Evolutionary conservation across 805 yeast genomes (phyloP).

Genomic region (Ogataea methylovora): DNA sequence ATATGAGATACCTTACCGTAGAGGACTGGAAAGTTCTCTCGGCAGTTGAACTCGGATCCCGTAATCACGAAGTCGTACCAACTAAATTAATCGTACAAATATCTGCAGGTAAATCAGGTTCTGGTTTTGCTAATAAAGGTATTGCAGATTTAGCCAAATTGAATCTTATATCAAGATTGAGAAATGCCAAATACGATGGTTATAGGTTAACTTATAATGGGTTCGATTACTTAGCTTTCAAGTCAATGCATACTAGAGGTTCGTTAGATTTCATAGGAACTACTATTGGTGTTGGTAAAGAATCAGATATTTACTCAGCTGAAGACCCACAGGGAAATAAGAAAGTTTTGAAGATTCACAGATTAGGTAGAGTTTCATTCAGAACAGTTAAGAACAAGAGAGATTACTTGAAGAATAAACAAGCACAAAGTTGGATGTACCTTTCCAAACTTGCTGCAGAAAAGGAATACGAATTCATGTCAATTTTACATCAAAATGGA

Average conservation of each 20-base stretch:
- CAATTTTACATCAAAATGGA: slow-evolving; percentile 61
- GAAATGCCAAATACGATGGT: slow-evolving; percentile 95
- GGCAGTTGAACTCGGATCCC: slow-evolving; percentile 86
- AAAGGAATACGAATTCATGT: slow-evolving; percentile 87
- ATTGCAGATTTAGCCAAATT: slow-evolving; percentile 84
- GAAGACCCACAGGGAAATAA: slow-evolving; percentile 56
- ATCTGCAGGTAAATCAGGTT: slow-evolving; percentile 64
- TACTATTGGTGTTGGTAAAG: slow-evolving; percentile 95
- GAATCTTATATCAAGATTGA: slow-evolving; percentile 63
- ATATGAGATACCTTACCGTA: slow-evolving; percentile 85
- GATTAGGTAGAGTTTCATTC: slow-evolving; percentile 92
- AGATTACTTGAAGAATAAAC: slow-evolving; percentile 74
- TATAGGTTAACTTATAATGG: slow-evolving; percentile 85
- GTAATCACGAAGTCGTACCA: slow-evolving; percentile 93
- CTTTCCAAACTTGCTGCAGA: slow-evolving; percentile 85
- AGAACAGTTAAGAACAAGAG: slow-evolving; percentile 88
- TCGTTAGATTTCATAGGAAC: slow-evolving; percentile 73
- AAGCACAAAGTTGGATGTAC: slow-evolving; percentile 87
- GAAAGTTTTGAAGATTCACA: slow-evolving; percentile 79
- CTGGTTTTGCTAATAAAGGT: slow-evolving; percentile 66
- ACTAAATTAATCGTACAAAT: slow-evolving; percentile 73
- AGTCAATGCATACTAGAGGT: slow-evolving; percentile 69
- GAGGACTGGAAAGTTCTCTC: slow-evolving; percentile 87
- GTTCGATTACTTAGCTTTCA: slow-evolving; percentile 85
- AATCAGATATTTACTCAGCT: slow-evolving; percentile 87